Percentiles rank a stretch among this genome's conserved stretches.
Conservation (phyloP, 2,329 filamentous ascomycete species). For the Fusarium heterosporum region DNA sequence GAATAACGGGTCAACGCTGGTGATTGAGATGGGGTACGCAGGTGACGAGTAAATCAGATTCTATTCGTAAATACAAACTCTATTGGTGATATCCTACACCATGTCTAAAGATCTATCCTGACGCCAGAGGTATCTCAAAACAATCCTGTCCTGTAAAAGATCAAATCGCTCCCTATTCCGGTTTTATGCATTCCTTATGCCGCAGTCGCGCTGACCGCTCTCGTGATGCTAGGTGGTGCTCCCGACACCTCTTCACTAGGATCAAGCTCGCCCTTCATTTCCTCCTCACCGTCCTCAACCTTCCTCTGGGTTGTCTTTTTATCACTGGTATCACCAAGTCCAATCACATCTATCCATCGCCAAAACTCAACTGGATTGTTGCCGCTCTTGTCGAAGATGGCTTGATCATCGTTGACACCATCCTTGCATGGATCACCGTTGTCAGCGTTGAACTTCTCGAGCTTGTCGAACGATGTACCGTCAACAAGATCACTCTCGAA, state of each 20-base stretch:
- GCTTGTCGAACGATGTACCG: slow-evolving; percentile 55
- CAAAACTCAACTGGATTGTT: slow-evolving; percentile 59
- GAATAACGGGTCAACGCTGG: slow-evolving; percentile 22
- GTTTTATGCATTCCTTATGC: slow-evolving; percentile 30
- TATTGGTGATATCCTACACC: slow-evolving; percentile 3
- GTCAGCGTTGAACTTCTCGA: slow-evolving; percentile 42
- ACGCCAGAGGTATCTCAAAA: slow-evolving; percentile 36
- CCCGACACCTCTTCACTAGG: slow-evolving; percentile 46
- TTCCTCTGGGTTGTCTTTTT: slow-evolving; percentile 48
- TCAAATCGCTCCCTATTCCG: slow-evolving; percentile 36
- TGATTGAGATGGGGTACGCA: slow-evolving; percentile 35
- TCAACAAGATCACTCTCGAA: slow-evolving; percentile 63
- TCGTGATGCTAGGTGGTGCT: slow-evolving; percentile 9
- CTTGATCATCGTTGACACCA: slow-evolving; percentile 60
- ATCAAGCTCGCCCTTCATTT: slow-evolving; percentile 53
- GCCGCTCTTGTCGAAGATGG: slow-evolving; percentile 61
- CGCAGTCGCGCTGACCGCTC: slow-evolving; percentile 31
- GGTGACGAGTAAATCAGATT: slow-evolving; percentile 5
- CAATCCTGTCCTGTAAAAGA: slow-evolving; percentile 3
- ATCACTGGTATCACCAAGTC: slow-evolving; percentile 55
- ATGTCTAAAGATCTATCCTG: slow-evolving; percentile 7
- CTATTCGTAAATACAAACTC: slow-evolving; percentile 14
- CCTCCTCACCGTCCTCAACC: slow-evolving; percentile 52
- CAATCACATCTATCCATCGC: slow-evolving; percentile 65
- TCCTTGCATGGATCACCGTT: slow-evolving; percentile 45